These are phyloP conservation scores for Exophiala mesophila DNA, from an alignment of 2,329 filamentous ascomycete genomes.

Conservation along the genomic window DNA sequence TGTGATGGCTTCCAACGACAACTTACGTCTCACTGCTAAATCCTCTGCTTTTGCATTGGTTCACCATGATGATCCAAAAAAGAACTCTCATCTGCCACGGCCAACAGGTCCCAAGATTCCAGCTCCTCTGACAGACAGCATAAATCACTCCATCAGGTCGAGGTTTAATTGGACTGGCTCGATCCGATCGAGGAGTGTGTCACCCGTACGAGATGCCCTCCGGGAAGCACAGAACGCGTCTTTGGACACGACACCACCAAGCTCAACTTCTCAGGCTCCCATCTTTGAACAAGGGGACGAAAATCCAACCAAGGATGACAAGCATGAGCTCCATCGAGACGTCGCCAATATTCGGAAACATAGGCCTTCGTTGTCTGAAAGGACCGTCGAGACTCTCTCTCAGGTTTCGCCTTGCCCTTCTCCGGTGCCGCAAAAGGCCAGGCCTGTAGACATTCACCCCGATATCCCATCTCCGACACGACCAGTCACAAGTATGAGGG, in stretches of 20 bases:
- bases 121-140: constrained; percentile 14
- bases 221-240: constrained; percentile 10
- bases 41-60: constrained; percentile 7
- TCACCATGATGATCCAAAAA: constrained; percentile 21
- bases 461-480: constrained; percentile 58
- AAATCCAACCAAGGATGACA: constrained; percentile 13
- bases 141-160: constrained; percentile 18
- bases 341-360: constrained; percentile 25
- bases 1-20: constrained; percentile 22
- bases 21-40: constrained; percentile 14
- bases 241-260: constrained; percentile 26
- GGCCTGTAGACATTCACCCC: constrained; percentile 66
- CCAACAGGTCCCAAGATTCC: constrained; percentile 1
- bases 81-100: constrained; percentile 17
- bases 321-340: constrained; percentile 1
- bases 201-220: constrained; percentile 22
- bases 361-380: constrained; percentile 65
- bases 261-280: constrained; percentile 17
- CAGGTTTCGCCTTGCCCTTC: constrained; percentile 73
- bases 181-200: constrained; percentile 10
- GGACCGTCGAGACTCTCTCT: constrained; percentile 79
- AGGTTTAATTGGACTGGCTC: constrained; percentile 18
- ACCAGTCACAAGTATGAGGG: constrained; percentile 55
- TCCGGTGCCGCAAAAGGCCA: constrained; percentile 57
- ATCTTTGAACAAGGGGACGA: constrained; percentile 23